Evolutionary conservation across 2,329 filamentous ascomycete species (phyloP).

Genomic region (Pestalotiopsis sp.): DNA sequence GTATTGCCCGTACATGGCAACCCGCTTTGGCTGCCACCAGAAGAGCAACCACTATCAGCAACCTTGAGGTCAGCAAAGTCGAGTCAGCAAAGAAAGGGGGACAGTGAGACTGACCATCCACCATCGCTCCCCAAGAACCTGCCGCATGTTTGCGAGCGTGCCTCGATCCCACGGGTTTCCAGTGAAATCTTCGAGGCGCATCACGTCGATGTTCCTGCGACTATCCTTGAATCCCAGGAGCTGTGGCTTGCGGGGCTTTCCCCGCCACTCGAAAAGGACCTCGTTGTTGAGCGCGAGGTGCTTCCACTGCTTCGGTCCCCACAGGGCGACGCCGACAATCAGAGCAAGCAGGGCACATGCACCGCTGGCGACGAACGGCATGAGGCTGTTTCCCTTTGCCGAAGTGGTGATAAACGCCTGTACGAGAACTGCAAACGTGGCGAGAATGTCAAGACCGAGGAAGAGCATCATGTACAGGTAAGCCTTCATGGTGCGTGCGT

Average conservation of each 20-base stretch:
- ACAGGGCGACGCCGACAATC: neutral
- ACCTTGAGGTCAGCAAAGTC: neutral
- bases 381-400: too few species aligned
- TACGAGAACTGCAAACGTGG: slow-evolving; percentile 11
- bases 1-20: neutral
- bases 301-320: neutral
- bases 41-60: neutral
- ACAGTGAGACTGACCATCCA: neutral
- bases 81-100: neutral
- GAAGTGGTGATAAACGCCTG: too few species aligned
- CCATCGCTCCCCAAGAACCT: neutral
- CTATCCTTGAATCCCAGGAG: neutral
- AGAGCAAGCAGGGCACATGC: neutral
- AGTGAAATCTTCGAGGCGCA: neutral
- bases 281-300: neutral
- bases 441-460: slow-evolving; percentile 15
- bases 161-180: neutral
- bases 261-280: neutral
- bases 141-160: neutral
- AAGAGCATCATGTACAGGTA: slow-evolving; percentile 17
- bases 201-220: too few species aligned
- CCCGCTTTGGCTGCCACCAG: neutral
- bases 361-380: neutral
- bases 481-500: slow-evolving; percentile 20
- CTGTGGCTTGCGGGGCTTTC: neutral